Evolutionary conservation across 1,139 yeast species (phyloP).

Genomic region (Magnusiomyces tetraspermus): DNA sequence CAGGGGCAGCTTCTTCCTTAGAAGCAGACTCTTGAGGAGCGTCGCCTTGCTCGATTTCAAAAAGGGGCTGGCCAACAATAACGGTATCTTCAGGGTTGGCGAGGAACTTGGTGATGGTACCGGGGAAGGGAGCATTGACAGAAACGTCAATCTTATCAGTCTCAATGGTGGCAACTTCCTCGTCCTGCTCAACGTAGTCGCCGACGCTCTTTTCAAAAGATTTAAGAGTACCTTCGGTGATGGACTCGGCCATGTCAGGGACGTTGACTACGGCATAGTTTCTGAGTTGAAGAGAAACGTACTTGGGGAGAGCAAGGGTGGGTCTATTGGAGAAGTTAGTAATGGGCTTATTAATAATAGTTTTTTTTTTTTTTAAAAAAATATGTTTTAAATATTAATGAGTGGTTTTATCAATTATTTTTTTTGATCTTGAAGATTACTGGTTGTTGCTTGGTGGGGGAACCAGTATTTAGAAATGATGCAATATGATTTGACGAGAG

Average conservation of each 20-base stretch:
- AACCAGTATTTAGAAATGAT: too few species aligned
- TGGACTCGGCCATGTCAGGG: conserved; percentile 98
- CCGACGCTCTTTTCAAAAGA: conserved; percentile 68
- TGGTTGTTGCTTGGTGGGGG: too few species aligned
- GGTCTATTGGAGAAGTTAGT: neutral
- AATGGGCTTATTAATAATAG: too few species aligned
- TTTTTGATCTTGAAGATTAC: too few species aligned
- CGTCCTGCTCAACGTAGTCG: conserved; percentile 80
- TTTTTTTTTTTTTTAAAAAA: too few species aligned
- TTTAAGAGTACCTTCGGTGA: conserved; percentile 91
- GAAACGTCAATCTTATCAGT: conserved; percentile 97
- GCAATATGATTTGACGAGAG: conserved; percentile 9
- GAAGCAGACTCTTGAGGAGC: conserved; percentile 31
- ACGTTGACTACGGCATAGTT: conserved; percentile 52
- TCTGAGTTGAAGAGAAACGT: neutral
- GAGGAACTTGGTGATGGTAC: conserved; percentile 77
- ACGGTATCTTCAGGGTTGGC: conserved; percentile 88
- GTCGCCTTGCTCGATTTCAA: conserved; percentile 71
- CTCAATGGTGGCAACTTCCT: conserved; percentile 91
- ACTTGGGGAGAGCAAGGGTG: neutral
- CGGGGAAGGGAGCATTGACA: conserved; percentile 89
- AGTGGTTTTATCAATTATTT: neutral
- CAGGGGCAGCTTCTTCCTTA: conserved; percentile 28
- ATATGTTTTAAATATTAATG: neutral
- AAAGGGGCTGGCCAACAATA: conserved; percentile 89